Evolutionary conservation across 176 grass and related monocot genomes (phyloP).

Genomic region (Microstegium vimineum): DNA sequence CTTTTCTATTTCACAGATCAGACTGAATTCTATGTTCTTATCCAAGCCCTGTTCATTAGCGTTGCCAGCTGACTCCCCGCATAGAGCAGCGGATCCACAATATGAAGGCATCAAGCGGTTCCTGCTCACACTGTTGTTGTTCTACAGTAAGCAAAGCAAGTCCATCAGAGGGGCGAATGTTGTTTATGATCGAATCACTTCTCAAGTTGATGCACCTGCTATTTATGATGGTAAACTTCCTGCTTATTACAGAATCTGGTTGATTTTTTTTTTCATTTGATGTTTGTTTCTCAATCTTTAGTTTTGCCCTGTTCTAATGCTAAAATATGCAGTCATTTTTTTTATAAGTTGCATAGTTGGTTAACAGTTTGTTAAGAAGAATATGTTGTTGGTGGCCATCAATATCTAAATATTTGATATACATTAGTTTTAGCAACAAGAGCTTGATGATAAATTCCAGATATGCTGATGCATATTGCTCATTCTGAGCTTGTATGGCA

Average conservation of each 20-base stretch:
- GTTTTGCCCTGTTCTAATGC: neutral
- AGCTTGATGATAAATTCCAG: neutral
- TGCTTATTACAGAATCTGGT: neutral
- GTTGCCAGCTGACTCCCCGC: slow-evolving; percentile 69
- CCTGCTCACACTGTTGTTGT: slow-evolving; percentile 60
- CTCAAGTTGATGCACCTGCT: slow-evolving; percentile 71
- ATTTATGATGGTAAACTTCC: slow-evolving; percentile 77
- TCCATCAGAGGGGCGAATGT: slow-evolving; percentile 86
- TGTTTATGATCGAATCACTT: slow-evolving; percentile 74
- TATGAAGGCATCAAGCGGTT: slow-evolving; percentile 69
- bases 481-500: neutral
- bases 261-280: slow-evolving; percentile 6
- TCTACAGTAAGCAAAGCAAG: slow-evolving; percentile 98
- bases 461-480: neutral
- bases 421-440: slow-evolving; percentile 7
- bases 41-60: slow-evolving; percentile 89
- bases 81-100: slow-evolving; percentile 69
- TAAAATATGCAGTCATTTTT: slow-evolving; percentile 7
- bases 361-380: slow-evolving; percentile 1
- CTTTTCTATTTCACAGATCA: slow-evolving; percentile 52
- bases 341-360: no score
- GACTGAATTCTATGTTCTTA: slow-evolving; percentile 76
- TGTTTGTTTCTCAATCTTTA: neutral
- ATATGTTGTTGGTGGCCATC: neutral
- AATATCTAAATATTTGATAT: neutral